Evolutionary conservation across 208 protist genomes (phyloP).

Genomic region (Leishmania martiniquensis): DNA sequence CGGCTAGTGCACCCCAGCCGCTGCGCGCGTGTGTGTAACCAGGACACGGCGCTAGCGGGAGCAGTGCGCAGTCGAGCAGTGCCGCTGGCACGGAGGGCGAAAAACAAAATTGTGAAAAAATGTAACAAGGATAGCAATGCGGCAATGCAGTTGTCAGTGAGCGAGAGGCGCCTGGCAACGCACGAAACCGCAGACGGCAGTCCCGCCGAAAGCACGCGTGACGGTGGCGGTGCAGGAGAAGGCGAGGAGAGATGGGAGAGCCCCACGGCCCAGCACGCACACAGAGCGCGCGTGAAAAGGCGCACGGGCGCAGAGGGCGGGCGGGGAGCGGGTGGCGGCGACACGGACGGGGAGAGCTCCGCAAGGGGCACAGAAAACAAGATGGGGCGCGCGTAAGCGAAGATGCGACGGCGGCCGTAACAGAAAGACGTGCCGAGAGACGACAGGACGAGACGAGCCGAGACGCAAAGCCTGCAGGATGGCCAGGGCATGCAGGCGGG

Average conservation of each 20-base stretch:
- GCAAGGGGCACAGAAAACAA: background rate
- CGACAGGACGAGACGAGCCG: background rate
- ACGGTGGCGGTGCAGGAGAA: background rate
- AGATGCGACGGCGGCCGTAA: background rate
- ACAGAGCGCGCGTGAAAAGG: background rate
- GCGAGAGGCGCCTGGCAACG: background rate
- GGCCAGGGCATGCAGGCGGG: background rate
- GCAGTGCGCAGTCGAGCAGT: background rate
- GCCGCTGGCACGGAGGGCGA: background rate
- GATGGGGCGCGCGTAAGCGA: background rate
- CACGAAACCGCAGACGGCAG: background rate
- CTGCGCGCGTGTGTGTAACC: background rate
- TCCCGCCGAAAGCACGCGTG: background rate
- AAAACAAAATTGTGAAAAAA: background rate
- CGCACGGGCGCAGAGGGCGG: background rate
- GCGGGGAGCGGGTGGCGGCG: background rate
- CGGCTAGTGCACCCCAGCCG: background rate
- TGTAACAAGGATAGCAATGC: constrained; percentile 2
- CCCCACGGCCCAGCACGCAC: background rate
- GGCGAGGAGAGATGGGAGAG: background rate
- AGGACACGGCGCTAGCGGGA: background rate
- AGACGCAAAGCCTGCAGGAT: background rate
- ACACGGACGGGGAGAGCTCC: background rate
- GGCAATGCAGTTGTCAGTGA: background rate
- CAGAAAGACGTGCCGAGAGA: background rate